Conservation (phyloP, 78 protist genomes). For the Dictyostelium purpureum region DNA sequence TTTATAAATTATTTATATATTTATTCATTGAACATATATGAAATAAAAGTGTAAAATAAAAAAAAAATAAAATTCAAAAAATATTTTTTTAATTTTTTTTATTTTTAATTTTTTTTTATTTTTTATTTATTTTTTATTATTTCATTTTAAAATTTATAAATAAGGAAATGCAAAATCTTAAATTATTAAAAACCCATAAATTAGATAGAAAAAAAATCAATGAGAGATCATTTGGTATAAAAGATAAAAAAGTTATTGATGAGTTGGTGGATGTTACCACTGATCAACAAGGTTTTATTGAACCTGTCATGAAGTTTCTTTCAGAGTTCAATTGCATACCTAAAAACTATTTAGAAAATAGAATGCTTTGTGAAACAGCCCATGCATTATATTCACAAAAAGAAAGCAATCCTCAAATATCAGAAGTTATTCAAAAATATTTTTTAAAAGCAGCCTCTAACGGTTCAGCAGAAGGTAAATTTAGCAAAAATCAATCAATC, state of each 20-base stretch:
- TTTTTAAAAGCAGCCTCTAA: constrained; percentile 4
- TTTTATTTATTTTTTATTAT: no score
- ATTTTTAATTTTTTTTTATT: no score
- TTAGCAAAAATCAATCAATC: no score
- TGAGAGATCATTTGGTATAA: background rate
- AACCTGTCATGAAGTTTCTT: background rate
- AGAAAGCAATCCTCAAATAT: no score
- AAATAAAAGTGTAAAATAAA: no score
- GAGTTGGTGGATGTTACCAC: background rate
- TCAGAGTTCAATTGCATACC: background rate
- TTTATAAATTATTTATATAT: no score
- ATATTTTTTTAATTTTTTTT: no score
- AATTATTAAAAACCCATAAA: background rate
- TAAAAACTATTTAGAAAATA: background rate
- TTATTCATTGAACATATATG: no score
- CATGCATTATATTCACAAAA: background rate
- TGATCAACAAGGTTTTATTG: background rate
- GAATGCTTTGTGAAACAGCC: constrained; percentile 1
- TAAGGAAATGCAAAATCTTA: background rate
- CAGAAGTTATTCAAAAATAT: background rate
- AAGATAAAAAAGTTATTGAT: background rate
- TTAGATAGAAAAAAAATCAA: background rate
- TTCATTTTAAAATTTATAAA: no score
- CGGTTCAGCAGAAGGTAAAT: constrained; percentile 4
- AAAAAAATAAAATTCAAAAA: no score